phyloP scores from a whole-genome alignment of 2,329 filamentous ascomycete genomes.

The Nemania bipapillata region DNA sequence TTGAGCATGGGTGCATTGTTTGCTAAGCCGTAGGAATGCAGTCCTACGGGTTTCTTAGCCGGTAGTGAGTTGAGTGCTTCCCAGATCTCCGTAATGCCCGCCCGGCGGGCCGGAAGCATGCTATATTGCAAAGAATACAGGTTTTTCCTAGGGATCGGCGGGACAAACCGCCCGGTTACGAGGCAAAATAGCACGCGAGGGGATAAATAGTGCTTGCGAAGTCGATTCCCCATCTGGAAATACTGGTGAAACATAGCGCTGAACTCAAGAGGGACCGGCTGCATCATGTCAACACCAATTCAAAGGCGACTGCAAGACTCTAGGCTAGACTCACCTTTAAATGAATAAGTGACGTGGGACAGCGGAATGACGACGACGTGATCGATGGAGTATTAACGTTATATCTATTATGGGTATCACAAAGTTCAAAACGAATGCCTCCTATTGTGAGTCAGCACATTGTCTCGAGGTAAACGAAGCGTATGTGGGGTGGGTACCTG shows the following conservation, averaged over 20 bases:
- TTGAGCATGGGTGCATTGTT: slow-evolving; percentile 36
- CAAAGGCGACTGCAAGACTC: background rate
- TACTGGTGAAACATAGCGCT: slow-evolving; percentile 98
- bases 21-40: slow-evolving; percentile 44
- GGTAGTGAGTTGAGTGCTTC: slow-evolving; percentile 68
- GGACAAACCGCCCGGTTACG: slow-evolving; percentile 89
- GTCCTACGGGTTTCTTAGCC: slow-evolving; percentile 56
- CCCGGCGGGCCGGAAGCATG: slow-evolving; percentile 87
- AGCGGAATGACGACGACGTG: slow-evolving; percentile 48
- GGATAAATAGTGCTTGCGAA: slow-evolving; percentile 94
- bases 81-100: slow-evolving; percentile 89
- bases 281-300: slow-evolving; percentile 26
- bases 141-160: slow-evolving; percentile 92
- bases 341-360: slow-evolving; percentile 82
- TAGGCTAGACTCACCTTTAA: slow-evolving; percentile 72
- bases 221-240: slow-evolving; percentile 90
- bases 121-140: slow-evolving; percentile 97
- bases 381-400: slow-evolving; percentile 51
- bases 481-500: slow-evolving; percentile 69
- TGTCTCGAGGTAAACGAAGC: background rate
- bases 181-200: slow-evolving; percentile 88
- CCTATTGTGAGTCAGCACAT: slow-evolving; percentile 57
- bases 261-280: slow-evolving; percentile 90
- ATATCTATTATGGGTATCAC: slow-evolving; percentile 71
- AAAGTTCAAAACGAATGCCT: slow-evolving; percentile 89